Evolutionary conservation across 1,284 basidiomycete species (phyloP), one percentile per base, ranked within the genome.

Genomic region (Malassezia pachydermatis): DNA sequence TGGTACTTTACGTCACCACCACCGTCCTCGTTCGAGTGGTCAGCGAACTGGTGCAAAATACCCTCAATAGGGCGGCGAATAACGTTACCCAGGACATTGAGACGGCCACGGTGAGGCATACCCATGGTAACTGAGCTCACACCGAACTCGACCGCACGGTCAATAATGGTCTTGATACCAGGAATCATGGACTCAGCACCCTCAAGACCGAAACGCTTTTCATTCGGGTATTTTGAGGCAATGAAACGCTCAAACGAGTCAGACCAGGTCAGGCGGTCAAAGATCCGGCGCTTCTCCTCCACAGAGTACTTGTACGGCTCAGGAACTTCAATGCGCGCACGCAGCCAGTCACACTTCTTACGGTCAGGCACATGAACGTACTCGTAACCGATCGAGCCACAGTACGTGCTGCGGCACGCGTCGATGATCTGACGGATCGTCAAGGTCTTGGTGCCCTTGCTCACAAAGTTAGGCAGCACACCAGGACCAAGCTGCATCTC

Each of bases 201-300:
- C 75, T 99, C 94, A 45, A 99, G 81, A 75, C 94, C 94, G 76
- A 98, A 99, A 48, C 94, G 86, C 76, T 99, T 99, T 78, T 98
- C 94, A 76, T 95, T 98, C 59, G 94, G 94, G 76, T 89, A 95
- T 75, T 98, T 98, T 78, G 83, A 87, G 19, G 89, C 84, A 62
- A 98, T 90, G 78, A 95, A 99, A 72, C 92, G 90, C 75, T 99
- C 94, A 67, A 98, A 96, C 5, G 87, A 86, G 73, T 98, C 92
- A 23, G 92, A 98, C 94, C 94, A 98, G 75, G 96, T 95, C 67
- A 96, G 82, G 55, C 94, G 86, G 76, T 98, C 94, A 52, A 98
- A 81, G 60, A 99, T 94, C 84, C 94, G 92, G 51, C 89, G 83
- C 77, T 98, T 99, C 78, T 99, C 92, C 70, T 98, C 94, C 52